Evolutionary conservation across 805 yeast species (phyloP).

Genomic region (Ogataea wickerhamii): DNA sequence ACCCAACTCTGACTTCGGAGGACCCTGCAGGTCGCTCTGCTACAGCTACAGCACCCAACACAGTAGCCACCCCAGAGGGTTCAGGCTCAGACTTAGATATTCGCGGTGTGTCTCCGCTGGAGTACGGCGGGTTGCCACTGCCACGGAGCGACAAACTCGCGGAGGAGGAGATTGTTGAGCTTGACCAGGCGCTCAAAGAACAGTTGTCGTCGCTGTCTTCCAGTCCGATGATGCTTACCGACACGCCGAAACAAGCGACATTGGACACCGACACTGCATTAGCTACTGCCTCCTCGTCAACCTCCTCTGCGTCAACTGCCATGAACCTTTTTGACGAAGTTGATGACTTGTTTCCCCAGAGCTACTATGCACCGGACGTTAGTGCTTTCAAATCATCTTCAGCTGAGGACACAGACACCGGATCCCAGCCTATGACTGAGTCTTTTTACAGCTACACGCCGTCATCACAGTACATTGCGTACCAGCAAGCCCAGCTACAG

Average conservation of each 20-base stretch:
- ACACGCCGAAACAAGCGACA: background rate
- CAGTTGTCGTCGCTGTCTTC: constrained; percentile 1
- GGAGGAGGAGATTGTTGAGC: background rate
- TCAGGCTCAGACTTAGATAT: background rate
- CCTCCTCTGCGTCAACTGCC: constrained; percentile 5
- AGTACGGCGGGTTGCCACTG: no score
- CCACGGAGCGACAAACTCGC: background rate
- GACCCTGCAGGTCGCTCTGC: constrained; percentile 3
- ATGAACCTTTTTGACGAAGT: constrained; percentile 16
- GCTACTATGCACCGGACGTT: background rate
- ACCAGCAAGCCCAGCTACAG: constrained; percentile 17
- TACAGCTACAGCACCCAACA: background rate
- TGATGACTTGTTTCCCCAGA: constrained; percentile 9
- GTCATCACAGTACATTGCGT: constrained; percentile 14
- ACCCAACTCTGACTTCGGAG: constrained; percentile 25
- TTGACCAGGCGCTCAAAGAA: background rate
- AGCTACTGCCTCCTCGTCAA: constrained; percentile 5
- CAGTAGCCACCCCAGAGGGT: background rate
- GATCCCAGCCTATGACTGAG: background rate
- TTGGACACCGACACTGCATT: background rate
- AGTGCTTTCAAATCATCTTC: background rate
- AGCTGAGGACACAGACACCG: background rate
- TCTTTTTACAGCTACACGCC: constrained; percentile 15
- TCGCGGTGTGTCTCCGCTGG: background rate
- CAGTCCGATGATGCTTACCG: background rate